These are phyloP conservation scores for Moesziomyces antarcticus DNA, from an alignment of 1,284 basidiomycete species.

Conservation along the genomic window DNA sequence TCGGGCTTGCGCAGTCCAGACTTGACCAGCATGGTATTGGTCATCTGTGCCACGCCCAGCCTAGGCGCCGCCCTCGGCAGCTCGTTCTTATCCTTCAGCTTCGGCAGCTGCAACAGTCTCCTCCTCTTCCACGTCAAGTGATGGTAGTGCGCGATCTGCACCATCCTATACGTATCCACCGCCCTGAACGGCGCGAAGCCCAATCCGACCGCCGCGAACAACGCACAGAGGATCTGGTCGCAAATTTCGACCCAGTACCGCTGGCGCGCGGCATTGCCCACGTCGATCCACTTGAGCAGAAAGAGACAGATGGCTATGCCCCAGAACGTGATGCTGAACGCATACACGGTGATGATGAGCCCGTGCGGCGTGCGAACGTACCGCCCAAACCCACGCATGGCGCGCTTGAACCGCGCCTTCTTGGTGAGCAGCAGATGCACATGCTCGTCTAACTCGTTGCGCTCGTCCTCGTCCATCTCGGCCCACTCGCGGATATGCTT, in stretches of 20 bases:
- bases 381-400: constrained; percentile 53
- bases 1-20: constrained; percentile 11
- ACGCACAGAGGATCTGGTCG: constrained; percentile 65
- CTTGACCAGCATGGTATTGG: constrained; percentile 37
- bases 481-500: constrained; percentile 60
- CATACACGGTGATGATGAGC: constrained; percentile 64
- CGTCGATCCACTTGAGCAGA: constrained; percentile 58
- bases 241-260: constrained; percentile 66
- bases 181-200: constrained; percentile 65
- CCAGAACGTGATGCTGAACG: constrained; percentile 61
- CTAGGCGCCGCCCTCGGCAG: constrained; percentile 48
- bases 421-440: constrained; percentile 80
- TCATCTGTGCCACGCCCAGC: constrained; percentile 27
- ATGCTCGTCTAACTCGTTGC: constrained; percentile 75
- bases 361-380: constrained; percentile 64
- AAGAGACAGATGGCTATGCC: constrained; percentile 64
- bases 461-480: constrained; percentile 63
- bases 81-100: constrained; percentile 62
- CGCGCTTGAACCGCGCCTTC: constrained; percentile 71
- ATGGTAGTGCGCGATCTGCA: constrained; percentile 64
- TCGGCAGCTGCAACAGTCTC: constrained; percentile 47
- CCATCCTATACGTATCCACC: constrained; percentile 66
- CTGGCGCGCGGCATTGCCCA: constrained; percentile 30
- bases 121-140: constrained; percentile 59
- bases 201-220: constrained; percentile 62